phyloP scores from a whole-genome alignment of 2,329 filamentous ascomycete genomes.

The Ascochyta viciae-villosae region DNA sequence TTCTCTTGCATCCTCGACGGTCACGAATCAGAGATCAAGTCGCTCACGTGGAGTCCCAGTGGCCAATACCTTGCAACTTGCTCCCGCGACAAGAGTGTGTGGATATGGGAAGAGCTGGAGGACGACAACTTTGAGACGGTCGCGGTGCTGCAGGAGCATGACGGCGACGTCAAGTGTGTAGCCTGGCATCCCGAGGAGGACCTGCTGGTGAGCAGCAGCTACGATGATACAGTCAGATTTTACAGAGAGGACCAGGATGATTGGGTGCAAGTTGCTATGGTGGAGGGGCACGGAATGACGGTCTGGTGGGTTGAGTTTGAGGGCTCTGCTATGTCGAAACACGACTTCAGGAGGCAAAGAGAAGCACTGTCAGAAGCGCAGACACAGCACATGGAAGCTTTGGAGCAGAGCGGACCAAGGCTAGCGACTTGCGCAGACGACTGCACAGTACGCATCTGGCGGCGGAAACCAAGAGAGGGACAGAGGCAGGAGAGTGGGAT shows the following conservation, averaged over 20 bases:
- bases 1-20: conserved; percentile 92
- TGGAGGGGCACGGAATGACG: conserved; percentile 82
- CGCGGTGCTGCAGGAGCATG: conserved; percentile 91
- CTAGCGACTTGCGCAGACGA: conserved; percentile 89
- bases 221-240: conserved; percentile 88
- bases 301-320: conserved; percentile 87
- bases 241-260: conserved; percentile 93
- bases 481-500: conserved; percentile 64
- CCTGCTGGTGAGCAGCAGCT: conserved; percentile 86
- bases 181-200: conserved; percentile 85
- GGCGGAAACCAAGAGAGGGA: conserved; percentile 62
- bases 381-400: conserved; percentile 43
- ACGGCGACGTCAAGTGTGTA: conserved; percentile 93
- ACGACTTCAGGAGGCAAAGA: conserved; percentile 33
- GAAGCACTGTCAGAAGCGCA: conserved; percentile 42
- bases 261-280: conserved; percentile 86
- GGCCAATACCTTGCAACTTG: conserved; percentile 87
- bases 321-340: conserved; percentile 46
- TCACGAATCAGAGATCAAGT: conserved; percentile 92
- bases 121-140: conserved; percentile 98
- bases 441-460: conserved; percentile 79
- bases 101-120: conserved; percentile 97
- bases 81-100: conserved; percentile 90
- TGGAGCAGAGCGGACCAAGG: conserved; percentile 60
- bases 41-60: conserved; percentile 74